These are phyloP conservation scores for Hericium alpestre DNA, from an alignment of 768 basidiomycete genomes.

Conservation along the genomic window DNA sequence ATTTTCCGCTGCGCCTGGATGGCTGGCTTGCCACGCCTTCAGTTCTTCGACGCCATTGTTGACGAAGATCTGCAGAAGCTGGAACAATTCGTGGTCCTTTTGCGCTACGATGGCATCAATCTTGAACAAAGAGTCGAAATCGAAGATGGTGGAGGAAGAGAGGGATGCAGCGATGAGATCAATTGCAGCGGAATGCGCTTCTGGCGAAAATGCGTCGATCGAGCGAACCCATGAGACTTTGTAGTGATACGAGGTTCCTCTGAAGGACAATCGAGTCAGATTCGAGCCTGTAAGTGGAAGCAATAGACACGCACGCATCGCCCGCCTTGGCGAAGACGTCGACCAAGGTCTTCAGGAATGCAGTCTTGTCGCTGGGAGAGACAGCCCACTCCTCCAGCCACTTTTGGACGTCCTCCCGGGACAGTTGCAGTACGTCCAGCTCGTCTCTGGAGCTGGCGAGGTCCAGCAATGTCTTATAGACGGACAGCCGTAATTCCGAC, in stretches of 20 bases:
- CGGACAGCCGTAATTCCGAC: constrained; percentile 52
- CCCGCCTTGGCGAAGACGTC: constrained; percentile 47
- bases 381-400: constrained; percentile 75
- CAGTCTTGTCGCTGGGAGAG: constrained; percentile 47
- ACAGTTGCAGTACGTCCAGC: constrained; percentile 49
- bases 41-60: constrained; percentile 54
- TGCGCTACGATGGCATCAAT: constrained; percentile 57
- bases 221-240: constrained; percentile 50
- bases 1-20: constrained; percentile 40
- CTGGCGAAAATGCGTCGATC: constrained; percentile 43
- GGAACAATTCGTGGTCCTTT: constrained; percentile 62
- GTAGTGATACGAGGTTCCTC: constrained; percentile 55
- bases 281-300: background rate
- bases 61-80: constrained; percentile 68
- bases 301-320: constrained; percentile 40
- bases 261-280: constrained; percentile 16
- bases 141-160: constrained; percentile 56
- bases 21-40: constrained; percentile 43
- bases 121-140: constrained; percentile 74
- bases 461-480: constrained; percentile 53
- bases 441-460: constrained; percentile 52
- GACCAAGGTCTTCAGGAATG: constrained; percentile 55
- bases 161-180: constrained; percentile 56
- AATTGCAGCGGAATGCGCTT: constrained; percentile 42
- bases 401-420: constrained; percentile 52